Evolutionary conservation across 139 green algal species (phyloP).

Genomic region (Picochlorum costavermella): DNA sequence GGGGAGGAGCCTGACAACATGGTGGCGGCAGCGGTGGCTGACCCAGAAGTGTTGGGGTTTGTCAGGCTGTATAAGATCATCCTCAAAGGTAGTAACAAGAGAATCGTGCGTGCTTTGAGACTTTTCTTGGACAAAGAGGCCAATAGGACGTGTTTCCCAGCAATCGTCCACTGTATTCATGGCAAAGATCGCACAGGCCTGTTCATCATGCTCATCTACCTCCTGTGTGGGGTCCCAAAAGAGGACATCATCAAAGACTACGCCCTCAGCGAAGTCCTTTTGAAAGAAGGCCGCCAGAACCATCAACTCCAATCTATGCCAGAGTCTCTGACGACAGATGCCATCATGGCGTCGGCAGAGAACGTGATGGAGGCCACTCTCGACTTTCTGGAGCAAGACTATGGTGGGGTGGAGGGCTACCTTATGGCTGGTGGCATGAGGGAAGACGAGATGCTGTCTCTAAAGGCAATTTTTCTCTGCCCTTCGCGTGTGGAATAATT

Average conservation of each 20-base stretch:
- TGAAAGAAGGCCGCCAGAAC: conserved; percentile 28
- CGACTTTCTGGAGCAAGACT: conserved; percentile 6
- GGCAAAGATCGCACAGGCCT: conserved; percentile 49
- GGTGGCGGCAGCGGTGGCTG: conserved; percentile 32
- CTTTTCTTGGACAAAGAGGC: conserved; percentile 16
- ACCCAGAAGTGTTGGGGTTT: conserved; percentile 41
- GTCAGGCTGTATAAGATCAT: conserved; percentile 25
- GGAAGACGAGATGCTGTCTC: not conserved
- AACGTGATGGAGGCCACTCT: conserved; percentile 30
- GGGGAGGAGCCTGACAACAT: conserved; percentile 17
- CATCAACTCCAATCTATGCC: conserved; percentile 15
- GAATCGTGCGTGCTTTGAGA: conserved; percentile 27
- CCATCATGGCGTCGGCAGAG: conserved; percentile 31
- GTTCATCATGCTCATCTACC: conserved; percentile 39
- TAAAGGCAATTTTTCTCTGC: not conserved
- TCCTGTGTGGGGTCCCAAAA: conserved; percentile 28
- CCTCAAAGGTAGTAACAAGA: conserved; percentile 15
- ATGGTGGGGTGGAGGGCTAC: not conserved
- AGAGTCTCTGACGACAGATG: conserved; percentile 33
- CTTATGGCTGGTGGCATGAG: conserved; percentile 6
- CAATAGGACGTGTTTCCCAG: conserved; percentile 10
- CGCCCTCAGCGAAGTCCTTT: conserved; percentile 25
- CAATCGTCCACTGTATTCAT: conserved; percentile 43
- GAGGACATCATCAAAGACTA: conserved; percentile 36
- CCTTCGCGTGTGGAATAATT: too few relatives aligned